Conservation (phyloP, 306 rosid genomes). For the Vigna mungo region DNA sequence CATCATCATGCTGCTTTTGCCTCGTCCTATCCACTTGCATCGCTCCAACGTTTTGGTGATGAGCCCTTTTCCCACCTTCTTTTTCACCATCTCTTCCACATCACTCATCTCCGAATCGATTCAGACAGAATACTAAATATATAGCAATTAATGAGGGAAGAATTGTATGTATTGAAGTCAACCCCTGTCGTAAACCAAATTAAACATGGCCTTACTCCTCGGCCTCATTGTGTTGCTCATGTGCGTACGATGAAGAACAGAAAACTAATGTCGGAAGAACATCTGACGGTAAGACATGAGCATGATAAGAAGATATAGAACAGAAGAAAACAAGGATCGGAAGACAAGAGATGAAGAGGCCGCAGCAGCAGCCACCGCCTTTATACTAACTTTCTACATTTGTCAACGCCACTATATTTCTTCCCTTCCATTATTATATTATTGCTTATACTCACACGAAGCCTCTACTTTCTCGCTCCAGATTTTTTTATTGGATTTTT, state of each 20-base stretch:
- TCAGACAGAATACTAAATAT: neutral
- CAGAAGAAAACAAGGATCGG: too few relatives aligned
- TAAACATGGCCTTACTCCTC: slow-evolving; percentile 59
- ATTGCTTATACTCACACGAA: neutral
- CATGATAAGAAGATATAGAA: too few relatives aligned
- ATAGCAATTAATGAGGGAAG: too few relatives aligned
- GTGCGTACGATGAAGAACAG: too few relatives aligned
- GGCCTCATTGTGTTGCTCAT: slow-evolving; percentile 82
- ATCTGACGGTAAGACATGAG: too few relatives aligned
- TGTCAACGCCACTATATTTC: slow-evolving; percentile 35
- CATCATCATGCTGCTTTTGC: neutral
- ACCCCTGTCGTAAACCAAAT: slow-evolving; percentile 81
- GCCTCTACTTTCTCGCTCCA: slow-evolving; percentile 18
- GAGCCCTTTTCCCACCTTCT: slow-evolving; percentile 37
- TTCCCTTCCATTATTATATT: slow-evolving; percentile 26
- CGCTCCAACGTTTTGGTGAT: slow-evolving; percentile 79
- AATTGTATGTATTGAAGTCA: slow-evolving; percentile 7
- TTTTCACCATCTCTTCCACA: neutral
- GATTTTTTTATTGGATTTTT: too few relatives aligned
- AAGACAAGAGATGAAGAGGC: too few relatives aligned
- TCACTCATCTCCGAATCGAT: slow-evolving; percentile 32
- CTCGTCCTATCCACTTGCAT: slow-evolving; percentile 78
- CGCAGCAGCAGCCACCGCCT: too few relatives aligned
- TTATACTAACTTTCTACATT: neutral
- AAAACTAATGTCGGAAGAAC: too few relatives aligned